phyloP scores from a whole-genome alignment of 2,329 filamentous ascomycete genomes.

The Juglanconis juglandina region DNA sequence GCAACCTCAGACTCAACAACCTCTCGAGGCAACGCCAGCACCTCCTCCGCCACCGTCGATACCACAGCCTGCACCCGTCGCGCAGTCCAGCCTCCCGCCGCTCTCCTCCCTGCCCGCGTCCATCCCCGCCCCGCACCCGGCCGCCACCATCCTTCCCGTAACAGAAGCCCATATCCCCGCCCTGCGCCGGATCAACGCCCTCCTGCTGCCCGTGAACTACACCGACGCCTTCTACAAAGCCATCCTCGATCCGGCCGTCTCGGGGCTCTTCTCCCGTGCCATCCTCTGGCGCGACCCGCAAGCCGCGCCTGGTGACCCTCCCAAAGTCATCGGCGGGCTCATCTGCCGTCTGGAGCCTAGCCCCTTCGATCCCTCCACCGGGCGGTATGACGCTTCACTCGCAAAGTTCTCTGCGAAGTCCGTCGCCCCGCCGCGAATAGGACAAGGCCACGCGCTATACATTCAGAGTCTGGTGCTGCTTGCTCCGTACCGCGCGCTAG shows the following conservation, averaged over 20 bases:
- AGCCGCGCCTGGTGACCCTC: slow-evolving; percentile 22
- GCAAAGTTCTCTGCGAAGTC: not conserved
- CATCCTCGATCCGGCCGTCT: slow-evolving; percentile 46
- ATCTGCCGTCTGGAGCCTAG: slow-evolving; percentile 60
- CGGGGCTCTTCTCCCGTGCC: slow-evolving; percentile 56
- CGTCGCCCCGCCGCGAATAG: slow-evolving; percentile 15
- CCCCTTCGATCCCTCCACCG: slow-evolving; percentile 27
- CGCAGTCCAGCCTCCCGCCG: slow-evolving; percentile 18
- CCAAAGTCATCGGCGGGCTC: slow-evolving; percentile 58
- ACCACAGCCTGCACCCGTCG: slow-evolving; percentile 9
- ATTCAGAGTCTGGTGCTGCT: slow-evolving; percentile 63
- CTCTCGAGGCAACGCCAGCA: slow-evolving; percentile 21
- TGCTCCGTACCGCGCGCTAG: slow-evolving; percentile 59
- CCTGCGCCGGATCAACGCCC: slow-evolving; percentile 61
- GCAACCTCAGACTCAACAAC: slow-evolving; percentile 21
- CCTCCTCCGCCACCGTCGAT: slow-evolving; percentile 19
- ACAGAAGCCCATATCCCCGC: slow-evolving; percentile 50
- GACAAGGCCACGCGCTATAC: slow-evolving; percentile 50
- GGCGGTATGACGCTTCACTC: slow-evolving; percentile 15
- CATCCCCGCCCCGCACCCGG: slow-evolving; percentile 36
- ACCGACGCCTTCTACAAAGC: slow-evolving; percentile 61
- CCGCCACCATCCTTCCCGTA: slow-evolving; percentile 52
- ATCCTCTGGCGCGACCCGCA: slow-evolving; percentile 52
- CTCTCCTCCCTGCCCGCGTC: slow-evolving; percentile 30
- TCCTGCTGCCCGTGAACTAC: slow-evolving; percentile 63